phyloP scores from a whole-genome alignment of 306 rosid species.

The Arachis stenosperma region DNA sequence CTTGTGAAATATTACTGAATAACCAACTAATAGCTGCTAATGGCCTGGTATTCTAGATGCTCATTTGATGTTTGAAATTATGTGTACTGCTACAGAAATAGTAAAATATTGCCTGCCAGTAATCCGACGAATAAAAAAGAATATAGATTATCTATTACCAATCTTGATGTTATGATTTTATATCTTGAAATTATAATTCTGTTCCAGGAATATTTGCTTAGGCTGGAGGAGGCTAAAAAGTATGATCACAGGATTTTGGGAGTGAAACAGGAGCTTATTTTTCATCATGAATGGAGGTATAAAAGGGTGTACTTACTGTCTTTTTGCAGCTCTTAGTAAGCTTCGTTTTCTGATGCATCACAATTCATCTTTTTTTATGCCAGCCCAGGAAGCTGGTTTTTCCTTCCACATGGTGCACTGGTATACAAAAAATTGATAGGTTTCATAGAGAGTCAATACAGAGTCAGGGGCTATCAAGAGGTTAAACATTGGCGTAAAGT shows the following conservation, averaged over 20 bases:
- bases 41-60: constrained; percentile 7
- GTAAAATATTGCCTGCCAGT: neutral
- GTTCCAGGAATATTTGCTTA: constrained; percentile 63
- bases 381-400: constrained; percentile 99
- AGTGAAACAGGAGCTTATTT: constrained; percentile 87
- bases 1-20: constrained; percentile 17
- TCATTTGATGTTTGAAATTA: neutral
- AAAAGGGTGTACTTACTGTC: constrained; percentile 13
- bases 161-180: constrained; percentile 31
- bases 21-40: neutral
- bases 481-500: constrained; percentile 45
- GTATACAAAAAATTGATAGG: constrained; percentile 80
- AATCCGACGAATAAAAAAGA: neutral
- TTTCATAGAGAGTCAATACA: constrained; percentile 76
- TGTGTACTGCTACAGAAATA: neutral
- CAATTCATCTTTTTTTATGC: constrained; percentile 34
- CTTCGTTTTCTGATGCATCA: constrained; percentile 36
- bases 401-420: constrained; percentile 86
- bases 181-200: neutral
- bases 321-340: constrained; percentile 24
- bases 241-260: constrained; percentile 93
- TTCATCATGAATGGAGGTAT: constrained; percentile 91
- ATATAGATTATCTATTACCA: neutral
- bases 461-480: constrained; percentile 92
- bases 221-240: constrained; percentile 91